Conservation (phyloP, 1,284 basidiomycete genomes). For the Chiua sp. region DNA sequence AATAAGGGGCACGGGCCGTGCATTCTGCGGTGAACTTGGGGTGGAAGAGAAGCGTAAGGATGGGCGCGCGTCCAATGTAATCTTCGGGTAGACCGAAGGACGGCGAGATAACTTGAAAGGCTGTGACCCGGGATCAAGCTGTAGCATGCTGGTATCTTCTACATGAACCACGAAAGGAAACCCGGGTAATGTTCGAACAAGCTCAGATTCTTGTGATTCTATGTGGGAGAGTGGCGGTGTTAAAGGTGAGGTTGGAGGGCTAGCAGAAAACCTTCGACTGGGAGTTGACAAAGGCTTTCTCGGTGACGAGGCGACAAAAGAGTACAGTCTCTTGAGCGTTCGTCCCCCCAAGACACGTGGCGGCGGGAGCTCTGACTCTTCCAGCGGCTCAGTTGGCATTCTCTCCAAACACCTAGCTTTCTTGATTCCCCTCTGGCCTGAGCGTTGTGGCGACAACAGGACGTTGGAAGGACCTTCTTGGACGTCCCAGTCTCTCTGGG, state of each 20-base stretch:
- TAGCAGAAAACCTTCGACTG: constrained; percentile 14
- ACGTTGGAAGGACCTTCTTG: constrained; percentile 25
- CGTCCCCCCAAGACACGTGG: constrained; percentile 26
- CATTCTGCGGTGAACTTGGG: constrained; percentile 6
- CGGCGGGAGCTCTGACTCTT: constrained; percentile 27
- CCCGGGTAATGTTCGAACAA: constrained; percentile 54
- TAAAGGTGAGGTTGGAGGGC: constrained; percentile 31
- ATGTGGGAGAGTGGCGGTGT: constrained; percentile 27
- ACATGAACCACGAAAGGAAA: constrained; percentile 57
- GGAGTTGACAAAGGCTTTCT: constrained; percentile 8
- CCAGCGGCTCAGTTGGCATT: constrained; percentile 54
- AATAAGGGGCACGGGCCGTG: constrained; percentile 12
- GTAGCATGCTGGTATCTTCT: constrained; percentile 42
- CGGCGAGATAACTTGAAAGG: constrained; percentile 31
- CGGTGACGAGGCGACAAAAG: constrained; percentile 15
- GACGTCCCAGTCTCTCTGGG: constrained; percentile 34
- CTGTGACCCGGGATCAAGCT: constrained; percentile 44
- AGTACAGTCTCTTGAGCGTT: constrained; percentile 19
- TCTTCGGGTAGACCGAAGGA: constrained; percentile 42
- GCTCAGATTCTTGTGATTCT: constrained; percentile 50
- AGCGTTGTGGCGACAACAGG: constrained; percentile 1
- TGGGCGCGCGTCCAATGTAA: constrained; percentile 38
- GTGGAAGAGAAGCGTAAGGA: constrained; percentile 13
- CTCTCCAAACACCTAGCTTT: constrained; percentile 45
- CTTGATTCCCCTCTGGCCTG: constrained; percentile 23